Conservation (phyloP, 2,329 filamentous ascomycete species). For the Huntiella bhutanensis region DNA sequence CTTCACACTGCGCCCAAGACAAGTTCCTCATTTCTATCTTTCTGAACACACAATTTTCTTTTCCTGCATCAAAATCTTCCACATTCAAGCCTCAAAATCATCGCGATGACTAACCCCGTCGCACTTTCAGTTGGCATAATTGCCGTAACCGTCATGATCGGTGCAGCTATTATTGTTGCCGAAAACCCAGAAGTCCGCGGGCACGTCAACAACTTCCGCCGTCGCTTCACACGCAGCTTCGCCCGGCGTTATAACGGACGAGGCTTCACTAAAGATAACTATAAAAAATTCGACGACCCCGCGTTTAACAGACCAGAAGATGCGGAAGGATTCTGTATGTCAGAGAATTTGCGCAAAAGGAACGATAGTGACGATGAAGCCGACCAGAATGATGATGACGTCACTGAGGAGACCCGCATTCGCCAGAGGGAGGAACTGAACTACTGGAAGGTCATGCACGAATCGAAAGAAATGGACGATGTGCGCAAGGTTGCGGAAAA, state of each 20-base stretch:
- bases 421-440: constrained; percentile 45
- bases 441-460: constrained; percentile 42
- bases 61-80: neutral
- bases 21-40: too few species aligned
- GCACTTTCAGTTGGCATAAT: constrained; percentile 38
- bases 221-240: constrained; percentile 37
- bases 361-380: constrained; percentile 15
- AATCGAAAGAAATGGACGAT: constrained; percentile 27
- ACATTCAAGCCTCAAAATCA: neutral
- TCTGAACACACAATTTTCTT: too few species aligned
- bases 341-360: constrained; percentile 23
- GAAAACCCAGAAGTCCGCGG: constrained; percentile 45
- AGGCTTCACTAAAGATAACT: constrained; percentile 31
- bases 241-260: constrained; percentile 29
- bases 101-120: constrained; percentile 26
- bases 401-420: constrained; percentile 41
- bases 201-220: constrained; percentile 40
- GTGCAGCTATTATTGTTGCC: constrained; percentile 40
- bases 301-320: constrained; percentile 48
- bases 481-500: constrained; percentile 6
- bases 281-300: constrained; percentile 24
- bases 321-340: constrained; percentile 42
- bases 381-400: constrained; percentile 25
- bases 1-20: too few species aligned
- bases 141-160: constrained; percentile 37